Conservation (phyloP, 2,329 filamentous ascomycete genomes). For the Aquanectria penicillioides region DNA sequence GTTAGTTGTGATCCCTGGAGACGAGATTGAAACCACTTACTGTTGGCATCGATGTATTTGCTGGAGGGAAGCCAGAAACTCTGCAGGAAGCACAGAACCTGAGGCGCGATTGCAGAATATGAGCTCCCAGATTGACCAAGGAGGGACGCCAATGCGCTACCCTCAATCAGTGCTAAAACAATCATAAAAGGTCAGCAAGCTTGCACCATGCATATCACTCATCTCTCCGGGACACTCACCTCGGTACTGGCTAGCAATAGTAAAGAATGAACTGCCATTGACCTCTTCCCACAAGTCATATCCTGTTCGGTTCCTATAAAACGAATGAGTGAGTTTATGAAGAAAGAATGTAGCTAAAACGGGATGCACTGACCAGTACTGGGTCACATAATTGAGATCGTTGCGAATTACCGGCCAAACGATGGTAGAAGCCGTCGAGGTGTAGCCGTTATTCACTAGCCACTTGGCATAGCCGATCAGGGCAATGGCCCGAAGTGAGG, state of each 20-base stretch:
- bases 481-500: conserved; percentile 78
- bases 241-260: conserved; percentile 74
- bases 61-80: conserved; percentile 74
- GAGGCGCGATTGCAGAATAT: conserved; percentile 73
- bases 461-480: conserved; percentile 78
- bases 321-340: not conserved
- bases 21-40: conserved; percentile 43
- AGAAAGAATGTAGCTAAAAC: too few relatives aligned
- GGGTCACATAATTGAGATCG: conserved; percentile 78
- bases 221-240: conserved; percentile 58
- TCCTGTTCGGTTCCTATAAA: conserved; percentile 64
- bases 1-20: not conserved
- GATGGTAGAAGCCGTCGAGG: conserved; percentile 62
- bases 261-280: conserved; percentile 82
- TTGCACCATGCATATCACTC: too few relatives aligned
- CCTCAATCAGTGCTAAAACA: conserved; percentile 67
- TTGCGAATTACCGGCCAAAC: conserved; percentile 81
- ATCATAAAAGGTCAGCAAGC: not conserved
- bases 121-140: conserved; percentile 69
- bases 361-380: conserved; percentile 72
- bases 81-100: conserved; percentile 78
- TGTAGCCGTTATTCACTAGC: conserved; percentile 73
- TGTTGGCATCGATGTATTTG: conserved; percentile 75
- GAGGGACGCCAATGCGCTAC: conserved; percentile 70
- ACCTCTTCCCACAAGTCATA: conserved; percentile 91